These are phyloP conservation scores for Orobanche coerulescens DNA, from an alignment of 257 asterid genomes.

Conservation along the genomic window DNA sequence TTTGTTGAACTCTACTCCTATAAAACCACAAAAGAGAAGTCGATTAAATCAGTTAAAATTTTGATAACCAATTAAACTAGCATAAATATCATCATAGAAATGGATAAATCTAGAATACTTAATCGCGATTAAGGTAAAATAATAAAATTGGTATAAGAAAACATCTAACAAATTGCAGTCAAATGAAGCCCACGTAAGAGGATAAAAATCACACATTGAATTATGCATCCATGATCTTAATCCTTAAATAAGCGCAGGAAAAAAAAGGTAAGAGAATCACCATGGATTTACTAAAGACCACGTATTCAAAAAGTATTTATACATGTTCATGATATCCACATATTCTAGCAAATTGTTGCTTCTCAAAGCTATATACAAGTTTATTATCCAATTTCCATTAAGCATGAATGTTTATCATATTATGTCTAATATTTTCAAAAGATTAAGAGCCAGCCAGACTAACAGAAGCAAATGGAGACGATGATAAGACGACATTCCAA, in stretches of 20 bases:
- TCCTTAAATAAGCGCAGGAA: neutral
- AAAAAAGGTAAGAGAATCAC: neutral
- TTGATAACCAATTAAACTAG: constrained; percentile 9
- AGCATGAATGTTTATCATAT: neutral
- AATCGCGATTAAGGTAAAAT: neutral
- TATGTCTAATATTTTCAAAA: neutral
- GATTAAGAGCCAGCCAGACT: neutral
- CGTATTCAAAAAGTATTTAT: neutral
- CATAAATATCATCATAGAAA: neutral
- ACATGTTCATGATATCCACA: neutral
- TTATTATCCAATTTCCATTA: constrained; percentile 3
- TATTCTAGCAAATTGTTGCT: neutral
- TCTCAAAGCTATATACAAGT: constrained; percentile 1
- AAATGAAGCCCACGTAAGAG: neutral
- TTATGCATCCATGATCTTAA: neutral
- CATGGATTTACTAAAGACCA: neutral
- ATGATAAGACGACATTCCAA: neutral
- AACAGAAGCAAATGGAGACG: neutral
- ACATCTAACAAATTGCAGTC: neutral
- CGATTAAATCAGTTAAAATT: constrained; percentile 14
- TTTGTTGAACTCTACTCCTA: constrained; percentile 89
- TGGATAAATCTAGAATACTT: neutral
- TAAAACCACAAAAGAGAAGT: constrained; percentile 13
- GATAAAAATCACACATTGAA: neutral
- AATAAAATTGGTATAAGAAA: neutral